phyloP scores from a whole-genome alignment of 140 eudicot genomes.

The Anethum foeniculum region DNA sequence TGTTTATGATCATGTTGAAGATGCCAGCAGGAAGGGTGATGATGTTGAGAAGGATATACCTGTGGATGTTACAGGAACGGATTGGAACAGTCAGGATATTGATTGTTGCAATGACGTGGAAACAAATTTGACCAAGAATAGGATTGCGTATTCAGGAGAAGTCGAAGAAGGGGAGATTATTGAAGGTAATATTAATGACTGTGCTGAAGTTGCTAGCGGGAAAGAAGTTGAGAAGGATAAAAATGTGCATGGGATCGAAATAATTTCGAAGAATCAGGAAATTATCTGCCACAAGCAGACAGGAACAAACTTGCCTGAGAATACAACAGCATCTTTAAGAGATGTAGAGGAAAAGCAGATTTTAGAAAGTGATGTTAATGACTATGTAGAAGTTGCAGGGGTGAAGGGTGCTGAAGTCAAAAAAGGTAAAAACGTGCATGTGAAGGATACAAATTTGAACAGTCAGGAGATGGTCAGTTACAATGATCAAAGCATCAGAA shows the following conservation, averaged over 20 bases:
- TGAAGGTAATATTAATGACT: neutral
- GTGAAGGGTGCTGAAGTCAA: neutral
- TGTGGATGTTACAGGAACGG: neutral
- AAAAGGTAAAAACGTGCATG: neutral
- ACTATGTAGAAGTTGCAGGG: neutral
- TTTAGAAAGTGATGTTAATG: neutral
- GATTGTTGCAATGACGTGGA: neutral
- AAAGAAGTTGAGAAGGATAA: neutral
- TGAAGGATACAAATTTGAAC: neutral
- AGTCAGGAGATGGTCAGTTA: neutral
- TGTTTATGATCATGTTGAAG: neutral
- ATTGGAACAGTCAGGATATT: neutral
- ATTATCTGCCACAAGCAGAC: neutral
- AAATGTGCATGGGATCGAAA: neutral
- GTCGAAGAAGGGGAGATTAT: slow-evolving; percentile 1
- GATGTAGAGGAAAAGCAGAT: neutral
- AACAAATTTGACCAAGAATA: neutral
- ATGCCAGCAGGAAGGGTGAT: neutral
- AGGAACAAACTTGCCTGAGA: neutral
- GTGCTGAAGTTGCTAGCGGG: neutral
- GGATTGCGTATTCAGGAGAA: neutral
- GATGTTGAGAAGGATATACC: neutral
- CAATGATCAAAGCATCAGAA: neutral
- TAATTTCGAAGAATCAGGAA: neutral
- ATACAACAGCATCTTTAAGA: neutral